Base-by-base conservation (phyloP, 129 eudicot species). In the Ambrosia trifida region DNA sequence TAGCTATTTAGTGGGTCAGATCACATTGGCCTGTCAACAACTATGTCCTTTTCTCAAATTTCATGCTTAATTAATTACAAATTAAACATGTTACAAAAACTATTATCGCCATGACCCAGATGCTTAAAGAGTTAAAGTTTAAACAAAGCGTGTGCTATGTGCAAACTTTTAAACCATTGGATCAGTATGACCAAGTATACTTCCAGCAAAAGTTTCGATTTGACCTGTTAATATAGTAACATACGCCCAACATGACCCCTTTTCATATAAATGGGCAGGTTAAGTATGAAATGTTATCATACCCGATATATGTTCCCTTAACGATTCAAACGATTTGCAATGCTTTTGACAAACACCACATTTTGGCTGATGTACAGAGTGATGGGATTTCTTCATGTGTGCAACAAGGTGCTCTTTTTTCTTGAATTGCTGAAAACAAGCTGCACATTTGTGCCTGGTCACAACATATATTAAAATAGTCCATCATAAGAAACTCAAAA, bases 301-400 rank as follows among this genome's bases (percentile, higher is more conserved):
- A 89, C 96, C 92, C 56, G 75, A 77, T 31, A 77, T 49, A 78
- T 89, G 96, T 58, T 89, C 96, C 80, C 89, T 72, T 19, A 85
- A 74, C 13, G 96, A 89, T 77, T 84, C 89, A 63, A 84, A 78
- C 51, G 92, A 69, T 75, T 80, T 86, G 87, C 89, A 89, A 74
- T 86, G 83, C 60, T 89, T 89, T 24, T 77, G 79, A 76, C 96
- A 89, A n/a, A 78, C 81, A 19, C 88, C 85, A 24, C 96, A 89
- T 63, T 81, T 86, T 36, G 96, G 96, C 60, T 89, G 85, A 72
- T 86, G 96, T 67, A 69, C 80, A 0, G 96, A 88, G 74, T 88
- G 91, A 57, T 58, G 69, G 4, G 96, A 85, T 38, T 52, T 53
- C 70, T 79, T 85, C 96, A 88, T 85, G 78, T 88, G 96, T 11